Percentiles rank a stretch among this genome's conserved stretches.
Evolutionary conservation across 169 alveolate genomes (phyloP).

Genomic region (Plasmodium fragile): DNA sequence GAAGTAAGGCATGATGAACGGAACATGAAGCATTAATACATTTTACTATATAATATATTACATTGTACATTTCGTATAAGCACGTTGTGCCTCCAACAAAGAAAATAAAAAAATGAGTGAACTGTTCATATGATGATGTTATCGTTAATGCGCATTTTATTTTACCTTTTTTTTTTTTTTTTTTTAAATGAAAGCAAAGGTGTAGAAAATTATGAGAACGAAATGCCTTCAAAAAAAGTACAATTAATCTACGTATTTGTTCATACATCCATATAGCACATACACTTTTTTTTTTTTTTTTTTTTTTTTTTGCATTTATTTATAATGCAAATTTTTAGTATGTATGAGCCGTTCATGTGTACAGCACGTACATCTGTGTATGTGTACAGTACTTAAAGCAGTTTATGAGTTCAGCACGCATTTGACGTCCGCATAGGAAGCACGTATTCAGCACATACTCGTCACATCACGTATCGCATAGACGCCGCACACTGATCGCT

Average conservation of each 20-base stretch:
- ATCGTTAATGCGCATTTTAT: neutral
- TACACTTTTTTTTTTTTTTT: neutral
- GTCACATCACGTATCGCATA: neutral
- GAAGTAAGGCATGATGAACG: neutral
- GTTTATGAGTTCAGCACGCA: neutral
- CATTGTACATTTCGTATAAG: neutral
- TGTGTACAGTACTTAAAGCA: neutral
- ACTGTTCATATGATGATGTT: slow-evolving; percentile 8
- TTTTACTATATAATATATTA: neutral
- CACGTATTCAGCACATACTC: neutral
- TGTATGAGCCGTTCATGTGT: neutral
- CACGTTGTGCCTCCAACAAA: neutral
- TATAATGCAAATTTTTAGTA: slow-evolving; percentile 20
- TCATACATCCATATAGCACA: slow-evolving; percentile 24
- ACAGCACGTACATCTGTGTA: neutral
- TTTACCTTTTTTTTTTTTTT: slow-evolving; percentile 13
- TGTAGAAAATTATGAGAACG: neutral
- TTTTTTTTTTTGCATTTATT: neutral
- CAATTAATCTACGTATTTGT: neutral
- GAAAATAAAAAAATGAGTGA: neutral
- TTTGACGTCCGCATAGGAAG: neutral
- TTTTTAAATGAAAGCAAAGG: slow-evolving; percentile 21
- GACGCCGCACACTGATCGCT: neutral
- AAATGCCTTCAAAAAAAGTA: slow-evolving; percentile 3
- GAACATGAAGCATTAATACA: neutral